Base-by-base conservation (phyloP, 345 rosid species). In the Viola odorata region DNA sequence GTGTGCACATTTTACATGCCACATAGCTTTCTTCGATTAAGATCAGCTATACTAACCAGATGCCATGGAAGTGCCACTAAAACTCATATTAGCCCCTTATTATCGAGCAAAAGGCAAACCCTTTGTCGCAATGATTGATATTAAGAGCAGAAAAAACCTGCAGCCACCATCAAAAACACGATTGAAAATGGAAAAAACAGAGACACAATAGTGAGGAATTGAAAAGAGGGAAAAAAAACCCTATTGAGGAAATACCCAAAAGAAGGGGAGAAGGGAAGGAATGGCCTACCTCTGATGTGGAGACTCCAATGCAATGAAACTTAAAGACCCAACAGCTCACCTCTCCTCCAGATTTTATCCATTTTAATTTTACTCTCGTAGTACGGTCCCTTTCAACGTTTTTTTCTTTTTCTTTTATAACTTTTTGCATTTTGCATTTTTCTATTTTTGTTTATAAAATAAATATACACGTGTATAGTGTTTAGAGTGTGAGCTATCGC, bases 61-160 rank as follows among this genome's bases (percentile, higher is more conserved):
- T 75, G 80, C 84, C 69, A 79, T 66, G 12, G 94, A 81, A 78
- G 84, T 64, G 64, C 89, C 89, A n/a, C 86, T 58, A 53, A 84
- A 73, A 80, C 89, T 91, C 98, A 91, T 91, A 49, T 61, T 77
- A 63, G 68, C 64, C 59, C 54, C 62, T 16, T 14, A 15, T 77
- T 50, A 60, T 16, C 41, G 36, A 55, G 53, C 50, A 52, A n/a
- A n/a, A 56, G 37, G 58, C 38, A 61, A 51, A 61, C 66, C 42
- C 36, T 36, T 48, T 54, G 44, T 54, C 32, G 45, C 40, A 53
- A 42, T 3, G 37, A 54, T 41, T 38, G 23, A 61, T 50, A 57
- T 38, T 50, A 50, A 53, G 40, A 55, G 45, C 32, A 23, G 32
- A 23, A 23, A 50, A 53, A 54, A 55, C 72, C 82, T 75, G 80